These are phyloP conservation scores for Handroanthus guayacan DNA, from an alignment of 257 asterid genomes.

Conservation along the genomic window DNA sequence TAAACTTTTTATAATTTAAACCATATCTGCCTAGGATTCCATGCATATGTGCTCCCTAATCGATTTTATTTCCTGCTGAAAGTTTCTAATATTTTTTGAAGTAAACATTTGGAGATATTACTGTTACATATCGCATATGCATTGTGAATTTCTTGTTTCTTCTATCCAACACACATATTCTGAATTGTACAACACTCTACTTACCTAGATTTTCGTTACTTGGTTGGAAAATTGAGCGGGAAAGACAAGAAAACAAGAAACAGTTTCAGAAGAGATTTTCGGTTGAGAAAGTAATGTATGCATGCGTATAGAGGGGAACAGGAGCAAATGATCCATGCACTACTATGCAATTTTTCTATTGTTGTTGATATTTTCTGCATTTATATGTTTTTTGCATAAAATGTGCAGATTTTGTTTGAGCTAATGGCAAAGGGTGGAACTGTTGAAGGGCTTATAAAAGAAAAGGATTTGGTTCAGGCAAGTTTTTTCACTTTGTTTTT, in stretches of 20 bases:
- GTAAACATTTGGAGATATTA: neutral
- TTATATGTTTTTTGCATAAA: constrained; percentile 22
- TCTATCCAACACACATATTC: too few species aligned
- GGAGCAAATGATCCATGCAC: constrained; percentile 4
- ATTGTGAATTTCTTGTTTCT: neutral
- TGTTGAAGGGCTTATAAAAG: constrained; percentile 86
- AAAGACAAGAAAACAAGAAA: neutral
- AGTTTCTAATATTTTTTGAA: constrained; percentile 4
- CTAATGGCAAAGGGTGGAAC: constrained; percentile 93
- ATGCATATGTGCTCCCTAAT: neutral
- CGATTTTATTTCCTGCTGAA: neutral
- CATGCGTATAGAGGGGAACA: neutral
- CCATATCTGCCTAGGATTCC: neutral
- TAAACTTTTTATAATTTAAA: neutral
- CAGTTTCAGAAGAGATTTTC: neutral
- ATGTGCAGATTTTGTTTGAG: constrained; percentile 82
- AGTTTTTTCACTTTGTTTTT: constrained; percentile 41
- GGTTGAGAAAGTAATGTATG: neutral
- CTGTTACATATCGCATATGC: neutral
- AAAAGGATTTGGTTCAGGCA: constrained; percentile 95
- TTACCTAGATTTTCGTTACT: neutral
- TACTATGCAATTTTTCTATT: neutral
- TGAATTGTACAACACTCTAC: neutral
- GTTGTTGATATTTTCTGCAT: neutral
- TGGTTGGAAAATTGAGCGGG: neutral